Conservation (phyloP, 1,284 basidiomycete species). For the Termitomyces sp. region DNA sequence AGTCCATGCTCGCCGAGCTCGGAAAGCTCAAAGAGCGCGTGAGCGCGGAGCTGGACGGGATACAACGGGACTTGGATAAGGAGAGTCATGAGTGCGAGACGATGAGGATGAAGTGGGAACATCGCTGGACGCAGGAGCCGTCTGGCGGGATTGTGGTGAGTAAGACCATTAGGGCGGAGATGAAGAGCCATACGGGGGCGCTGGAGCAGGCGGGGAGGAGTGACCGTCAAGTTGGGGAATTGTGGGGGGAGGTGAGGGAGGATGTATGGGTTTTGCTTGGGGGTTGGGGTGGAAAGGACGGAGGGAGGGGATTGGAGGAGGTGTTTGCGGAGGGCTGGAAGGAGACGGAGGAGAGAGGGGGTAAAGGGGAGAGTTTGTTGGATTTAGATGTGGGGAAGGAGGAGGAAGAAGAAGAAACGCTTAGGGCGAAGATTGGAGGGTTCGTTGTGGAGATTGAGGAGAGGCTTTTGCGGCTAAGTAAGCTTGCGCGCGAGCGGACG, state of each 20-base stretch:
- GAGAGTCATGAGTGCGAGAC: constrained; percentile 83
- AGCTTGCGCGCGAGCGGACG: constrained; percentile 80
- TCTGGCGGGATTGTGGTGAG: constrained; percentile 57
- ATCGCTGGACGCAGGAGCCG: constrained; percentile 88
- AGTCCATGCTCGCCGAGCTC: constrained; percentile 58
- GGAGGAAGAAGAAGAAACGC: constrained; percentile 63
- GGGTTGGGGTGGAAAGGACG: constrained; percentile 32
- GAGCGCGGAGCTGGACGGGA: constrained; percentile 54
- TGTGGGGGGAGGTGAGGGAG: constrained; percentile 72
- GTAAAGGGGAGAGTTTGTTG: constrained; percentile 49
- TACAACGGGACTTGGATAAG: constrained; percentile 63
- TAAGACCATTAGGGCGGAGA: constrained; percentile 69
- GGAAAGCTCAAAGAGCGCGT: constrained; percentile 59
- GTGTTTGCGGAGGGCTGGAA: constrained; percentile 55
- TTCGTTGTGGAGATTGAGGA: constrained; percentile 79
- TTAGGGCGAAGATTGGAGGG: constrained; percentile 52
- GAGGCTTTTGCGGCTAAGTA: constrained; percentile 67
- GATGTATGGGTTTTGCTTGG: constrained; percentile 69
- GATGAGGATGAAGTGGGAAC: constrained; percentile 82
- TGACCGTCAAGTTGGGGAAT: constrained; percentile 68
- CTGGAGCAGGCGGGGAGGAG: constrained; percentile 76
- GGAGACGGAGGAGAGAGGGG: constrained; percentile 35
- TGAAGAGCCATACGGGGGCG: constrained; percentile 75
- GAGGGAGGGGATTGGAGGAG: constrained; percentile 63
- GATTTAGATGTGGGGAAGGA: constrained; percentile 68